Evolutionary conservation across 2,329 filamentous ascomycete genomes (phyloP).

Genomic region (Pseudogymnoascus sp.): DNA sequence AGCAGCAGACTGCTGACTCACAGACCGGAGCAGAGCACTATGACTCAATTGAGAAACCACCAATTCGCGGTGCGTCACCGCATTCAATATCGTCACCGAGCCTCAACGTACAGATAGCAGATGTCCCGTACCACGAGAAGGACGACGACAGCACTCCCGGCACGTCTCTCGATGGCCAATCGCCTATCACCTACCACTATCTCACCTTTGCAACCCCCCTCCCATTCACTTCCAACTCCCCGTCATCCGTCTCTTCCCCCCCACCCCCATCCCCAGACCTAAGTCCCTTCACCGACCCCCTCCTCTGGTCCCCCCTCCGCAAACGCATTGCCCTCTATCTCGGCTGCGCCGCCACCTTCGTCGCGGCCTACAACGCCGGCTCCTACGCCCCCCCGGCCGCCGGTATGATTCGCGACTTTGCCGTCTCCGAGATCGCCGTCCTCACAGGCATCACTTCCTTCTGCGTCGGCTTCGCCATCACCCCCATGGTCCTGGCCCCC

Average conservation of each 20-base stretch:
- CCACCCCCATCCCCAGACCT: constrained; percentile 57
- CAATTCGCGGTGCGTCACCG: not conserved
- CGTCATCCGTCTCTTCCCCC: constrained; percentile 10
- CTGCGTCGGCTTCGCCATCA: constrained; percentile 70
- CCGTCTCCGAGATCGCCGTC: constrained; percentile 58
- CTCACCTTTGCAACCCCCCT: constrained; percentile 26
- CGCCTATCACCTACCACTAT: constrained; percentile 27
- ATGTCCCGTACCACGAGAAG: not conserved
- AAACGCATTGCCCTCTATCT: constrained; percentile 68
- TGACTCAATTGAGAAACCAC: not conserved
- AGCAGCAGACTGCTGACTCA: not conserved
- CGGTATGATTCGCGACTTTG: constrained; percentile 60
- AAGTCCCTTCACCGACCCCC: constrained; percentile 59
- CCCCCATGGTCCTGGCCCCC: constrained; percentile 82
- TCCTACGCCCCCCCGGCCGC: constrained; percentile 65
- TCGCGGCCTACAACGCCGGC: constrained; percentile 76
- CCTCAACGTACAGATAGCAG: not conserved
- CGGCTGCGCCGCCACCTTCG: constrained; percentile 66
- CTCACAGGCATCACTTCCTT: constrained; percentile 74
- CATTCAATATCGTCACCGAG: not conserved
- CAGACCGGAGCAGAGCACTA: not conserved
- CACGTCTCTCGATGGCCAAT: not conserved
- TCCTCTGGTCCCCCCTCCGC: constrained; percentile 61
- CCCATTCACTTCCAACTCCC: constrained; percentile 19
- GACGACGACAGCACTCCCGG: not conserved